Evolutionary conservation across 129 eudicot species (phyloP).

Genomic region (Escallonia herrerae): DNA sequence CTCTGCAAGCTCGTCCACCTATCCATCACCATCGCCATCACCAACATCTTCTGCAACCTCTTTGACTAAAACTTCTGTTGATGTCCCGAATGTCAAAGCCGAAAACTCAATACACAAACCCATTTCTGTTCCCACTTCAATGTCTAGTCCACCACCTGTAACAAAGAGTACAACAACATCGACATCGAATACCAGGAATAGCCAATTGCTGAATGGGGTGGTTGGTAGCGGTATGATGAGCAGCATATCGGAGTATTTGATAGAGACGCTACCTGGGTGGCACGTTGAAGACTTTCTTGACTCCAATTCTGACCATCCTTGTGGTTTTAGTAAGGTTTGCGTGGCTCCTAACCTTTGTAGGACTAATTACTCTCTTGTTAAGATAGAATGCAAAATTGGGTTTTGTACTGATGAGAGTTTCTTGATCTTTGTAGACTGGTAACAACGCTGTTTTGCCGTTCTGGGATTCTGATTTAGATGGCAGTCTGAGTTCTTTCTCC

Average conservation of each 20-base stretch:
- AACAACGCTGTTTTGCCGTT: slow-evolving; percentile 39
- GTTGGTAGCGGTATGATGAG: slow-evolving; percentile 30
- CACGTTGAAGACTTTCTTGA: slow-evolving; percentile 83
- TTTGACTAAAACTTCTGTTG: slow-evolving; percentile 5
- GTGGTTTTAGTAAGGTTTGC: slow-evolving; percentile 45
- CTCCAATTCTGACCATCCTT: slow-evolving; percentile 22
- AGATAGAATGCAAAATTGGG: too few species aligned
- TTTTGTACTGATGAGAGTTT: background rate
- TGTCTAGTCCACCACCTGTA: slow-evolving; percentile 8
- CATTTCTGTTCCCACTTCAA: background rate
- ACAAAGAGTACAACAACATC: slow-evolving; percentile 14
- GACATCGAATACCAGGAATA: background rate
- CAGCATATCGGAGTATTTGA: slow-evolving; percentile 86
- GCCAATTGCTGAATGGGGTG: slow-evolving; percentile 23
- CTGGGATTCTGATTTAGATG: slow-evolving; percentile 54
- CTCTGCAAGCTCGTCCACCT: slow-evolving; percentile 36
- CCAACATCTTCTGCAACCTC: slow-evolving; percentile 19
- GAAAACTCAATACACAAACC: slow-evolving; percentile 3
- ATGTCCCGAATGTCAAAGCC: slow-evolving; percentile 21
- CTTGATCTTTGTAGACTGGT: slow-evolving; percentile 18
- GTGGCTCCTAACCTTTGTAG: background rate
- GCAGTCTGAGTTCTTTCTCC: slow-evolving; percentile 22
- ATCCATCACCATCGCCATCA: slow-evolving; percentile 20
- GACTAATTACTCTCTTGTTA: too few species aligned
- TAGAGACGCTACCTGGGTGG: slow-evolving; percentile 86